Percentiles rank a stretch among this genome's conserved stretches.
phyloP scores from a whole-genome alignment of 169 alveolate species.

The Cryptosporidium parvum region DNA sequence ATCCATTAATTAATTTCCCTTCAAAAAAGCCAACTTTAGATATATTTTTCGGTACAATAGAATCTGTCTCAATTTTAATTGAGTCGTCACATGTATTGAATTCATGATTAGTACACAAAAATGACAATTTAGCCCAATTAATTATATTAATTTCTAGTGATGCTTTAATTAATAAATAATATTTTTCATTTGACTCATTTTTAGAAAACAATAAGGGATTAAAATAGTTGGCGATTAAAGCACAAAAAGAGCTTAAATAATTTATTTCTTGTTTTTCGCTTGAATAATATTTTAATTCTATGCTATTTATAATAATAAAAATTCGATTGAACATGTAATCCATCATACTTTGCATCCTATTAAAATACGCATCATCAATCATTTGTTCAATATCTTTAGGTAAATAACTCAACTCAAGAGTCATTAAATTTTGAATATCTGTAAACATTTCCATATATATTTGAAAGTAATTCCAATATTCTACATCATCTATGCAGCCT shows the following conservation, averaged over 20 bases:
- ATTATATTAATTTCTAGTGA: conserved; percentile 26
- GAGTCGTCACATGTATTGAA: conserved; percentile 1
- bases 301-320: conserved; percentile 11
- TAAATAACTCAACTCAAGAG: conserved; percentile 1
- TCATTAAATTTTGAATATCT: neutral
- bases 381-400: neutral
- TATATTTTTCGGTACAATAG: conserved; percentile 29
- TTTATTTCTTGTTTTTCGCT: conserved; percentile 11
- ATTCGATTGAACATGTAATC: conserved; percentile 49
- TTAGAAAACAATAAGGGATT: neutral
- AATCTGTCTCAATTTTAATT: conserved; percentile 12
- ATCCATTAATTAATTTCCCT: conserved; percentile 33
- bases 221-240: conserved; percentile 13
- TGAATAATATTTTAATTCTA: conserved; percentile 39
- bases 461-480: conserved; percentile 57
- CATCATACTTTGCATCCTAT: neutral
- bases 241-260: conserved; percentile 28
- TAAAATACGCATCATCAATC: conserved; percentile 6
- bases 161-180: neutral
- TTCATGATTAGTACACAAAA: conserved; percentile 23
- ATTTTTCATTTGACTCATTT: neutral
- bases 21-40: conserved; percentile 8
- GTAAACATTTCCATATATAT: conserved; percentile 14
- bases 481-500: neutral
- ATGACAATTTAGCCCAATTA: conserved; percentile 34